Evolutionary conservation across 768 basidiomycete genomes (phyloP).

Genomic region (Trametes coccinea): DNA sequence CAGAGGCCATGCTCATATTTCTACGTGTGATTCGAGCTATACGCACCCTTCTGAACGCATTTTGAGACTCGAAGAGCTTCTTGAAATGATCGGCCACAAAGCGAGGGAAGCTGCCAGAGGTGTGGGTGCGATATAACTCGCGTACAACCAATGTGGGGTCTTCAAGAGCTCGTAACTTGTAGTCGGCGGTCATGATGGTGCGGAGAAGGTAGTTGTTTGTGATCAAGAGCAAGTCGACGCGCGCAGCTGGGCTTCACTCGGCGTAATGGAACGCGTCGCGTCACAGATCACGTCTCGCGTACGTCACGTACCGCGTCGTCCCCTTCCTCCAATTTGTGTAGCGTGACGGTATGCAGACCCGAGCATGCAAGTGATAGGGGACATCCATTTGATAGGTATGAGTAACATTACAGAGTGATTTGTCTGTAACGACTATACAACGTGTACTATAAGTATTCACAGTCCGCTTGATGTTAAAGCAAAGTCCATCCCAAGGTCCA

Average conservation of each 20-base stretch:
- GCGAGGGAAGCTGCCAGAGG: slow-evolving; percentile 29
- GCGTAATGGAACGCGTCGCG: slow-evolving; percentile 16
- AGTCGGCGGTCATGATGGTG: slow-evolving; percentile 53
- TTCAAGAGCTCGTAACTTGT: slow-evolving; percentile 48
- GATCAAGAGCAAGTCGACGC: background rate
- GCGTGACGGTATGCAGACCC: too few relatives aligned
- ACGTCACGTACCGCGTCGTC: slow-evolving; percentile 1
- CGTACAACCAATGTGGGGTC: slow-evolving; percentile 51
- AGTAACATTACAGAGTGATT: too few relatives aligned
- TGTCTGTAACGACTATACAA: too few relatives aligned
- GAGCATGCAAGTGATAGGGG: too few relatives aligned
- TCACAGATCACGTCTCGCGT: slow-evolving; percentile 19
- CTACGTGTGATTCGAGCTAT: background rate
- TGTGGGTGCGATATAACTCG: slow-evolving; percentile 38
- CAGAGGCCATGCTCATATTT: background rate
- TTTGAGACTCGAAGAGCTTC: slow-evolving; percentile 29
- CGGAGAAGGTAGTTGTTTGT: background rate
- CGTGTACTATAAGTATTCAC: too few relatives aligned
- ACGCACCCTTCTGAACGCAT: slow-evolving; percentile 30
- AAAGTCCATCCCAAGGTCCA: too few relatives aligned
- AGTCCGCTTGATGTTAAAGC: too few relatives aligned
- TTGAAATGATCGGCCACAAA: slow-evolving; percentile 34
- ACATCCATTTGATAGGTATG: too few relatives aligned
- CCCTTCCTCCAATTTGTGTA: too few relatives aligned
- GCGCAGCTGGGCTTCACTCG: background rate